phyloP scores from a whole-genome alignment of 495 filamentous ascomycete genomes.

The Staphylotrichum tortipilum region DNA sequence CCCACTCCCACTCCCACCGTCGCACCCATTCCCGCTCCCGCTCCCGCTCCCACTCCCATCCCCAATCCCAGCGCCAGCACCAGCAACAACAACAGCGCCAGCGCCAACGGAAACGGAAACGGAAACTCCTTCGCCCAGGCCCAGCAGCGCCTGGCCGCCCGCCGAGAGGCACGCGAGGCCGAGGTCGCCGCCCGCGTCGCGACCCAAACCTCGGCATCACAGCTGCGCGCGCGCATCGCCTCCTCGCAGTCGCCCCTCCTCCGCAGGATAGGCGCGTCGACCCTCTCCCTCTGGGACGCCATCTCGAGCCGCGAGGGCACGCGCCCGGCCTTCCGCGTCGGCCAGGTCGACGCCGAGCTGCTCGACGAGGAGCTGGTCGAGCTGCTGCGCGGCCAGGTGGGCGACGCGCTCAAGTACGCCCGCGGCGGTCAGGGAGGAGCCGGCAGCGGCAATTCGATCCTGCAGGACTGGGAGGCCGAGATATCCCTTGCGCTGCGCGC shows the following conservation, averaged over 20 bases:
- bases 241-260: slow-evolving; percentile 56
- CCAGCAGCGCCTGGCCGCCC: slow-evolving; percentile 71
- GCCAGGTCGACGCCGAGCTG: slow-evolving; percentile 93
- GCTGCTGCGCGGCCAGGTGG: slow-evolving; percentile 76
- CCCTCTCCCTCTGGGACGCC: slow-evolving; percentile 56
- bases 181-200: slow-evolving; percentile 48
- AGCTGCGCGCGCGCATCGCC: slow-evolving; percentile 46
- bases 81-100: slow-evolving; percentile 1
- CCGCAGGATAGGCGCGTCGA: slow-evolving; percentile 46
- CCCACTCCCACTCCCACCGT: background rate
- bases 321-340: slow-evolving; percentile 80
- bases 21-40: too few species aligned
- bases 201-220: slow-evolving; percentile 50
- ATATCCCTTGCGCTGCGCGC: slow-evolving; percentile 69
- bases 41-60: background rate
- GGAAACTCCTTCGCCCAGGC: slow-evolving; percentile 66
- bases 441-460: slow-evolving; percentile 18
- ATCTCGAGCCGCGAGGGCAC: slow-evolving; percentile 71
- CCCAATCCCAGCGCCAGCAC: background rate
- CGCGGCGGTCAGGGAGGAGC: slow-evolving; percentile 50
- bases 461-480: slow-evolving; percentile 79
- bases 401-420: slow-evolving; percentile 82
- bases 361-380: slow-evolving; percentile 89
- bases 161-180: slow-evolving; percentile 62
- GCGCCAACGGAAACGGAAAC: too few species aligned